Conservation (phyloP, 2,329 filamentous ascomycete genomes). For the Colletotrichum sp. region DNA sequence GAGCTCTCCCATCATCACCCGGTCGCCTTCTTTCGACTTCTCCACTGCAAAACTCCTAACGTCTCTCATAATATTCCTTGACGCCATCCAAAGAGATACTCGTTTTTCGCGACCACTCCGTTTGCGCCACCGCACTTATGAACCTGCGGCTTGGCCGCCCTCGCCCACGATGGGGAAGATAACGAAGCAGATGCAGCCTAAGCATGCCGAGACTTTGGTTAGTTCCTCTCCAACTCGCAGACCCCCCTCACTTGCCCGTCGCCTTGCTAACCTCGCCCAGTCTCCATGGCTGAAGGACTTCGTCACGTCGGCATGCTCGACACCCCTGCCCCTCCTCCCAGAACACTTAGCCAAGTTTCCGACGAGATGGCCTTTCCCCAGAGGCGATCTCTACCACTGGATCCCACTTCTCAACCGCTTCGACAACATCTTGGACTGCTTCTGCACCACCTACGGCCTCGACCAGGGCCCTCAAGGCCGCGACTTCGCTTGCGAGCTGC, state of each 20-base stretch:
- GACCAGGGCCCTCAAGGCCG: constrained; percentile 80
- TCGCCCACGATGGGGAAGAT: constrained; percentile 70
- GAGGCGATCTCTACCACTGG: constrained; percentile 98
- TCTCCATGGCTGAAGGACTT: constrained; percentile 88
- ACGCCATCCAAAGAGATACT: not conserved
- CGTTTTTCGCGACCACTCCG: not conserved
- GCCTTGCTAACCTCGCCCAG: constrained; percentile 49
- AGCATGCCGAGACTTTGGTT: constrained; percentile 72
- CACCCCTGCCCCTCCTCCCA: constrained; percentile 78
- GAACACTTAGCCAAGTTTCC: constrained; percentile 81
- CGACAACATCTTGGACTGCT: constrained; percentile 83
- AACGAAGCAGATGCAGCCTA: constrained; percentile 69
- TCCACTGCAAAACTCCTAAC: not conserved
- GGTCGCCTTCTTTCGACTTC: not conserved
- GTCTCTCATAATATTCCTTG: not conserved
- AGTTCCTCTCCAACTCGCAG: constrained; percentile 30
- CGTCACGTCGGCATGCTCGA: constrained; percentile 71
- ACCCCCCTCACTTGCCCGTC: not conserved
- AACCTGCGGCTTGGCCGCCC: constrained; percentile 64
- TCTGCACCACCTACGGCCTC: constrained; percentile 81
- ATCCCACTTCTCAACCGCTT: constrained; percentile 93
- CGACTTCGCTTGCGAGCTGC: constrained; percentile 72
- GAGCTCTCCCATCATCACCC: constrained; percentile 10
- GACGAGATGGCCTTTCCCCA: constrained; percentile 90
- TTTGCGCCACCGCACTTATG: constrained; percentile 27